Percentiles rank a stretch among this genome's conserved stretches.
Conservation (phyloP, 2,329 filamentous ascomycete genomes). For the Paramyrothecium roridum region DNA sequence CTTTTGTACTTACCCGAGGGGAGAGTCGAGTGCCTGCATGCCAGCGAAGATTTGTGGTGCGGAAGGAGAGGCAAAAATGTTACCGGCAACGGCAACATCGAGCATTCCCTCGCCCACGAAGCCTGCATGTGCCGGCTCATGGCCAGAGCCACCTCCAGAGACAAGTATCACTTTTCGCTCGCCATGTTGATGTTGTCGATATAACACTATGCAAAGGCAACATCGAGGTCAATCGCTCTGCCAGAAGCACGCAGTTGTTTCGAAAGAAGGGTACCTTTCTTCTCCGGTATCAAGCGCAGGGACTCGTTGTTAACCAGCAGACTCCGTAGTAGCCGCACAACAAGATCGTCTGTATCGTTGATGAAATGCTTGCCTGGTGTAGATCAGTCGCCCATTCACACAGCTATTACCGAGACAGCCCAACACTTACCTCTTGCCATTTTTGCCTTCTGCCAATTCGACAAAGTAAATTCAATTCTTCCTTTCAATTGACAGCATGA, state of each 20-base stretch:
- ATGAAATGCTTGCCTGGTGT: background rate
- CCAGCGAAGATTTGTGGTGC: slow-evolving; percentile 16
- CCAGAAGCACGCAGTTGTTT: too few species aligned
- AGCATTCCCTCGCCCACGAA: slow-evolving; percentile 18
- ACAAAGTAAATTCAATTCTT: too few species aligned
- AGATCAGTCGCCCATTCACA: background rate
- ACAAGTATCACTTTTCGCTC: slow-evolving; percentile 15
- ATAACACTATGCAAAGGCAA: slow-evolving; percentile 11
- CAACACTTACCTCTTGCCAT: too few species aligned
- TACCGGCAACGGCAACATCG: slow-evolving; percentile 15
- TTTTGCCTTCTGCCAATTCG: too few species aligned
- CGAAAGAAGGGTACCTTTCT: too few species aligned
- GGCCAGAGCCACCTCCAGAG: slow-evolving; percentile 18
- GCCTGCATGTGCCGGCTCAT: slow-evolving; percentile 19
- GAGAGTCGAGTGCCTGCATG: slow-evolving; percentile 14
- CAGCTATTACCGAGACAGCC: too few species aligned
- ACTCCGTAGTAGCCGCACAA: background rate
- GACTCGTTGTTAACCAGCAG: too few species aligned
- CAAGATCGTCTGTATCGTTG: background rate
- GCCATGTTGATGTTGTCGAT: slow-evolving; percentile 9
- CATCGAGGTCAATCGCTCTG: too few species aligned
- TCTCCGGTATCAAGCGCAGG: too few species aligned
- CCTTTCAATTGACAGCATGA: too few species aligned
- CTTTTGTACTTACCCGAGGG: slow-evolving; percentile 10
- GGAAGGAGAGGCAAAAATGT: slow-evolving; percentile 20